Conservation (phyloP, 2,329 filamentous ascomycete genomes). For the Neonectria magnoliae region DNA sequence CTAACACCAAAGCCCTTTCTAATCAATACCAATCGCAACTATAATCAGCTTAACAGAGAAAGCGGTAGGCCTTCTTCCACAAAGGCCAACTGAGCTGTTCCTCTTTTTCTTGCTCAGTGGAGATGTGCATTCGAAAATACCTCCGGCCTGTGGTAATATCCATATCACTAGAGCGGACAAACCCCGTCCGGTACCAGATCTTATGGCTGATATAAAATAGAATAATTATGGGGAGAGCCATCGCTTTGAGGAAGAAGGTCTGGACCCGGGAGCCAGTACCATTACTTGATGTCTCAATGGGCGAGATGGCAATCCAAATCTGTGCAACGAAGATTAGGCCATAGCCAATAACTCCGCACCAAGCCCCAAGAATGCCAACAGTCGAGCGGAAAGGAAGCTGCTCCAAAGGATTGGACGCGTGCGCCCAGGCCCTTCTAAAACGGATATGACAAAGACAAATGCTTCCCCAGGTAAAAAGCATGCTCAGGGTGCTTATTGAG, state of each 20-base stretch:
- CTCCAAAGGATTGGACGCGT: constrained; percentile 71
- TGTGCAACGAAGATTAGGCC: constrained; percentile 79
- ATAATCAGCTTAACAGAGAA: constrained; percentile 65
- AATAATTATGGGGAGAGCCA: constrained; percentile 76
- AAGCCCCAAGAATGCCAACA: constrained; percentile 81
- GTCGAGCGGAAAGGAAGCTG: constrained; percentile 86
- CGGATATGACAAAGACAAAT: constrained; percentile 93
- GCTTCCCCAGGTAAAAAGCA: constrained; percentile 81
- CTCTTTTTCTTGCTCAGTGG: constrained; percentile 81
- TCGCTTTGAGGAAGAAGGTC: constrained; percentile 77
- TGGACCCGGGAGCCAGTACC: constrained; percentile 56
- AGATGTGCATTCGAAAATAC: constrained; percentile 80
- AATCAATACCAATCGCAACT: neutral
- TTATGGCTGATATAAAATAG: constrained; percentile 80
- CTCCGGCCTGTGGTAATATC: constrained; percentile 86
- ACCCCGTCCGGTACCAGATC: constrained; percentile 63
- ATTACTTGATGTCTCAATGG: constrained; percentile 59
- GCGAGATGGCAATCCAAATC: constrained; percentile 86
- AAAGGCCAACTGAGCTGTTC: constrained; percentile 76
- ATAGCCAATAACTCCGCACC: constrained; percentile 81
- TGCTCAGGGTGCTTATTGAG: constrained; percentile 75
- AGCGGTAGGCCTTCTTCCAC: constrained; percentile 81
- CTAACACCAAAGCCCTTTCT: neutral
- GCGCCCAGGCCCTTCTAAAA: constrained; percentile 81
- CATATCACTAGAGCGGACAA: constrained; percentile 75